Conservation (phyloP, 805 yeast species). For the Priceomyces haplophilus region DNA sequence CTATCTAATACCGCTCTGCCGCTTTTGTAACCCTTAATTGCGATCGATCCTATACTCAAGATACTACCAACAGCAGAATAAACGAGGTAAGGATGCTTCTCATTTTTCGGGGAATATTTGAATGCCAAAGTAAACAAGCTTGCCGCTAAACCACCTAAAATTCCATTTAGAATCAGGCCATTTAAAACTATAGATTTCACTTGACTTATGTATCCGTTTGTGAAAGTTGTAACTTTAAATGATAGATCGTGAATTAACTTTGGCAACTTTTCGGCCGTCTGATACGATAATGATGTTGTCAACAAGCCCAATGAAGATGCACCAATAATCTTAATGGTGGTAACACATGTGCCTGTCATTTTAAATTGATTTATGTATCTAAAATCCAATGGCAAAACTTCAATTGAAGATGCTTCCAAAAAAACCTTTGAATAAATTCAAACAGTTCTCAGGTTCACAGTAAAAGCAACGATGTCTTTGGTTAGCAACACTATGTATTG, state of each 20-base stretch:
- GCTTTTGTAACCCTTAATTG: conserved; percentile 13
- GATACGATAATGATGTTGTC: conserved; percentile 48
- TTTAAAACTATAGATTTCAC: conserved; percentile 21
- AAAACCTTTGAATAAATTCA: neutral
- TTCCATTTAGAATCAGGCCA: conserved; percentile 21
- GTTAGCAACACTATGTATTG: neutral
- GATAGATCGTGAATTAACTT: conserved; percentile 26
- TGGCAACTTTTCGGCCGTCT: conserved; percentile 32
- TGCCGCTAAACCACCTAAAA: conserved; percentile 49
- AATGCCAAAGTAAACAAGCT: conserved; percentile 55
- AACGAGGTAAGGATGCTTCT: conserved; percentile 70
- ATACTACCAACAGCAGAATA: conserved; percentile 61
- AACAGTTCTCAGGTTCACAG: neutral
- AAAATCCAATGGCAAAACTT: conserved; percentile 1
- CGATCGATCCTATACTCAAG: conserved; percentile 28
- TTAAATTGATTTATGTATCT: neutral
- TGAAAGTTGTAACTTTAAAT: conserved; percentile 14
- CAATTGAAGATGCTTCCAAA: neutral
- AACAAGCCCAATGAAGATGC: conserved; percentile 66
- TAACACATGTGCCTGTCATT: conserved; percentile 34
- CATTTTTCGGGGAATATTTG: conserved; percentile 49
- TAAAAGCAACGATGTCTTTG: neutral
- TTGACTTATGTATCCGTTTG: conserved; percentile 6
- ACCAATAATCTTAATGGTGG: conserved; percentile 58
- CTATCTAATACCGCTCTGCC: conserved; percentile 15